Evolutionary conservation across 305 asterid genomes (phyloP), one percentile per base, ranked within the genome.

Genomic region (Coffea humblotiana): DNA sequence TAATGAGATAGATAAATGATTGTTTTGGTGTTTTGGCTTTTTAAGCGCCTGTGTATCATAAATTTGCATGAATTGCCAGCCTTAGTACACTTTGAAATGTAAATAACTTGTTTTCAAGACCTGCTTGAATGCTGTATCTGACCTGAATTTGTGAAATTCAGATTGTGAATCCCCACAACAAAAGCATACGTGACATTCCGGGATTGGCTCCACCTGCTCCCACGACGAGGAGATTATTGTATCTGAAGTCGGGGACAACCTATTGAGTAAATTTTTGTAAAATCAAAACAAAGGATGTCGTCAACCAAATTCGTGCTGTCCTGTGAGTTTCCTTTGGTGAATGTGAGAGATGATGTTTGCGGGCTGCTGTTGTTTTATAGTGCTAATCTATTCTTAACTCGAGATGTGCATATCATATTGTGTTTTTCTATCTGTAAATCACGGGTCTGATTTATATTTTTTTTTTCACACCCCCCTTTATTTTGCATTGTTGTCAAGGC

Each of bases 151-250:
- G 61, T 80, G 37, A 69, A 68, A 74, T 13, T 56, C 43, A 96
- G 98, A 83, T 96, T 66, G 99, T 94, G 89, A 85, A 96, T 87
- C 99, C 99, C 35, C 87, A 85, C 91, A 96, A 94, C 89, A 92
- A 87, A 87, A 85, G 83, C 88, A 91, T 96, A 82, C 85, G 97
- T 85, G 98, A 94, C 79, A 92, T 96, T 74, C 99, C 99, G 10
- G 99, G 99, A 83, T 84, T 96, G 82, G 99, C 98, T 65, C 99
- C 99, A 47, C 99, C 99, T 14, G 98, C 99, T 80, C 98, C 96
- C 2, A 77, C 92, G 10, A 60, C 97, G 45, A 90, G 99, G 89
- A 92, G 97, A 89, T 84, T 96, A 84, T 76, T 96, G 88, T 86
- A 89, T 80, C 85, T 80, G 77, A 86, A 87, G 86, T 77, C 85